These are phyloP conservation scores for Austroboletus eburneus DNA, from an alignment of 768 basidiomycete species.

Conservation along the genomic window DNA sequence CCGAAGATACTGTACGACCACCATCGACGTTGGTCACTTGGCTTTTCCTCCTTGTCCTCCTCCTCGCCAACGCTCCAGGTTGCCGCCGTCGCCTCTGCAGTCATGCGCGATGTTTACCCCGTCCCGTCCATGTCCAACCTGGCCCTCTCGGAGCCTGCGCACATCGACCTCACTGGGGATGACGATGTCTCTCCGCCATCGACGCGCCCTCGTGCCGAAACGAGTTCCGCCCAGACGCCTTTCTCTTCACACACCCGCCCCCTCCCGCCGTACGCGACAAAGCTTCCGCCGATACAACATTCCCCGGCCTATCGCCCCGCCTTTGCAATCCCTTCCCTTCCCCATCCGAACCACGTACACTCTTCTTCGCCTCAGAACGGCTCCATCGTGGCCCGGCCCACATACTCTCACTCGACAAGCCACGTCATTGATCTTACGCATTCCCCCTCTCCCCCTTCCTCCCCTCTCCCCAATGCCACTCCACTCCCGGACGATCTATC, in stretches of 20 bases:
- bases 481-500: constrained; percentile 55
- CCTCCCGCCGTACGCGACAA: constrained; percentile 25
- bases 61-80: neutral
- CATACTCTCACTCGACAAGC: constrained; percentile 30
- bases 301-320: constrained; percentile 42
- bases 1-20: constrained; percentile 27
- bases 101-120: constrained; percentile 28
- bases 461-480: constrained; percentile 23
- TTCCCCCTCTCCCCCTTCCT: constrained; percentile 54
- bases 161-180: constrained; percentile 70
- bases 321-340: constrained; percentile 43
- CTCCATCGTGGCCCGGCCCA: constrained; percentile 14
- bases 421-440: constrained; percentile 76
- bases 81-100: constrained; percentile 6
- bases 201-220: constrained; percentile 31
- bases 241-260: constrained; percentile 21
- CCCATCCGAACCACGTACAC: constrained; percentile 20
- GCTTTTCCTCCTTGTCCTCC: constrained; percentile 17
- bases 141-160: constrained; percentile 42
- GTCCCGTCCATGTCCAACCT: constrained; percentile 31
- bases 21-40: too few relatives aligned
- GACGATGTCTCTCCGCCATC: constrained; percentile 46
- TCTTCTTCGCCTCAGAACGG: constrained; percentile 23
- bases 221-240: constrained; percentile 36
- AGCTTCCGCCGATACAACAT: constrained; percentile 18